Base-by-base conservation (phyloP, 306 rosid genomes). In the Glycine latifolia region DNA sequence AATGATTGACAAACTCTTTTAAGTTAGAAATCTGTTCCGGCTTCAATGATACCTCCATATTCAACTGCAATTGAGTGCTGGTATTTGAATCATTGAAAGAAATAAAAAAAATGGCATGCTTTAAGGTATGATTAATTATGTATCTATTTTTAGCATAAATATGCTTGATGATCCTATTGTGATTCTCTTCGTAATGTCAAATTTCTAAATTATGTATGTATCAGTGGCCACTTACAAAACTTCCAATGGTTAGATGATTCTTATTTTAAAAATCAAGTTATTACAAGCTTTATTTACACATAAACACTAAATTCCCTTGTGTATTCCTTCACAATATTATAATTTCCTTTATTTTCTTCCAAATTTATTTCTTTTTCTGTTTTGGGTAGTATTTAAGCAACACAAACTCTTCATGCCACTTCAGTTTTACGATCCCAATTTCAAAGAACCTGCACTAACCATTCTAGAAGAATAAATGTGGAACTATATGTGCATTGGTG, bases 1-100 rank as follows among this genome's bases (percentile, higher is more conserved):
- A 14, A 65, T 65, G 70, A 16, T 14, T 65, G 20, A 65, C 47
- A 65, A 65, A 65, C 48, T 65, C 70, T 65, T 37, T 65, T 20
- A 65, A 65, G 37, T 65, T 65, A 7, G 70, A 3, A 65, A 65
- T 65, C 47, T 65, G 47, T 7, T 65, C 10, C 10, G 11, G 26
- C 17, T 13, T 41, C 70, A 65, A 65, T 13, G 20, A 3, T 65
- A 65, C 70, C 26, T 65, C 70, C 70, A 65, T 37, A 65, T 65
- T 65, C 70, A 65, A 37, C 70, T 65, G 70, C 48, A 62, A 62
- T 10, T 62, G 44, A 62, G 46, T 33, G 46, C 13, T 62, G 6
- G 9, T 33, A 11, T 62, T 33, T 62, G 68, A 62, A 62, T 62
- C 15, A 31, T 31, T 31, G 67, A 11, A 60, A 61, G 10, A 3